Base-by-base conservation (phyloP, 1,284 basidiomycete species). In the Porphyrellus sp. region DNA sequence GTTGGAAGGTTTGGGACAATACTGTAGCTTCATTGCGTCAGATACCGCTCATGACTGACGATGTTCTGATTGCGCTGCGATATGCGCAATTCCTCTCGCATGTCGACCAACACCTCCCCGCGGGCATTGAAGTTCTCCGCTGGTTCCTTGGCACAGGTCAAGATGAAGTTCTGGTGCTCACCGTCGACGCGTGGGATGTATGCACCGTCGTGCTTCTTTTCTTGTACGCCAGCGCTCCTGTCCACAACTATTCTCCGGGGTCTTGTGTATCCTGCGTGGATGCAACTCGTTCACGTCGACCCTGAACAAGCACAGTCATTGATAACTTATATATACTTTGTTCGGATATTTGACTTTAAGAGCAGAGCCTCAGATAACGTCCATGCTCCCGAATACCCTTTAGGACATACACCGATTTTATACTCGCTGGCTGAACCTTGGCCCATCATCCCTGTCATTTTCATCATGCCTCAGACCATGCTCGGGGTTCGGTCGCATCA, bases 1-100 rank as follows among this genome's bases (percentile, higher is more conserved):
- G 79, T 2, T 85, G 80, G 78, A 84, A 83, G 57, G 85, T 86
- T 9, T 89, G 89, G 86, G 86, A 91, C 59, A 88, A 87, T 60
- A 81, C 83, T 2, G 73, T 91, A 43, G 80, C 83, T 7, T 83
- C 82, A 51, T 70, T 91, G 38, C 81, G 81, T 38, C 84, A 86
- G 64, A 75, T 86, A 42, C 80, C 83, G 7, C 65, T 69, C 40
- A 78, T 85, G 72, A 77, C 77, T 12, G 58, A 71, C 8, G 81
- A 86, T 52, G 49, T 67, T 7, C 62, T 71, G 31, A 81, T 79
- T 59, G 82, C 83, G 8, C 59, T 84, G 27, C 77, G 82, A 39
- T 91, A 88, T 61, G 85, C 80, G 4, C 69, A 71, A 12, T 89
- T 91, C 61, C 72, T 91, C 20, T 76, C 81, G 60, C 79, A 86